These are phyloP conservation scores for Aspergillus piperis DNA, from an alignment of 2,329 filamentous ascomycete genomes.

Conservation along the genomic window DNA sequence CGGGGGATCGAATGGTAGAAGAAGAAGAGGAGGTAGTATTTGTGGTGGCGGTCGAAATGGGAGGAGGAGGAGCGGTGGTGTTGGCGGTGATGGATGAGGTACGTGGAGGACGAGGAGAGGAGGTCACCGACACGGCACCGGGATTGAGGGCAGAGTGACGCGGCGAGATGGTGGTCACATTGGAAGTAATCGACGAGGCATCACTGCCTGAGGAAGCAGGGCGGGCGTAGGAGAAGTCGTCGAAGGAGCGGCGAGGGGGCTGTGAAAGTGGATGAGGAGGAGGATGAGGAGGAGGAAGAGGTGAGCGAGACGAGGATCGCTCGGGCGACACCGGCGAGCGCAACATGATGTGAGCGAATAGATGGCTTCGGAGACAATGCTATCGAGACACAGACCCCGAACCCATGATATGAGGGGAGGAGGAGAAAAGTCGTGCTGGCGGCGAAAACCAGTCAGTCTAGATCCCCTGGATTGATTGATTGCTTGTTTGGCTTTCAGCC, in stretches of 20 bases:
- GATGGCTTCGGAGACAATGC: too few relatives aligned
- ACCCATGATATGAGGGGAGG: too few relatives aligned
- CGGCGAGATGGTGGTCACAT: conserved; percentile 46
- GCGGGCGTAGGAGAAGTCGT: conserved; percentile 35
- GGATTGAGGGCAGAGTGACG: conserved; percentile 38
- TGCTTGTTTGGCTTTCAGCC: too few relatives aligned
- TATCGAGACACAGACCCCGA: too few relatives aligned
- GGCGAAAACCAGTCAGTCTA: too few relatives aligned
- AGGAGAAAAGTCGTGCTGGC: too few relatives aligned
- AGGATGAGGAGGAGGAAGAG: conserved; percentile 18
- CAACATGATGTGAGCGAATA: conserved; percentile 15
- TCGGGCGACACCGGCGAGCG: conserved; percentile 27
- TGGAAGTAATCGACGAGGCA: conserved; percentile 48
- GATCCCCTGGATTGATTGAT: too few relatives aligned
- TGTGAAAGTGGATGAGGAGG: conserved; percentile 20
- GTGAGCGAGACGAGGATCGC: conserved; percentile 24
- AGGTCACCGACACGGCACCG: conserved; percentile 9
- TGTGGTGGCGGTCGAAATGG: conserved; percentile 20
- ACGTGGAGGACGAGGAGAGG: conserved; percentile 30
- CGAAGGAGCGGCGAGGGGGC: conserved; percentile 29
- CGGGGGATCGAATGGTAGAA: conserved; percentile 33
- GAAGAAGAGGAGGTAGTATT: conserved; percentile 30
- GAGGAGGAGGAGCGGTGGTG: conserved; percentile 33
- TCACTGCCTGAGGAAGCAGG: conserved; percentile 50
- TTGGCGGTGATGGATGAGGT: conserved; percentile 28